Conservation (phyloP, 345 rosid species). For the Gossypium arboreum region DNA sequence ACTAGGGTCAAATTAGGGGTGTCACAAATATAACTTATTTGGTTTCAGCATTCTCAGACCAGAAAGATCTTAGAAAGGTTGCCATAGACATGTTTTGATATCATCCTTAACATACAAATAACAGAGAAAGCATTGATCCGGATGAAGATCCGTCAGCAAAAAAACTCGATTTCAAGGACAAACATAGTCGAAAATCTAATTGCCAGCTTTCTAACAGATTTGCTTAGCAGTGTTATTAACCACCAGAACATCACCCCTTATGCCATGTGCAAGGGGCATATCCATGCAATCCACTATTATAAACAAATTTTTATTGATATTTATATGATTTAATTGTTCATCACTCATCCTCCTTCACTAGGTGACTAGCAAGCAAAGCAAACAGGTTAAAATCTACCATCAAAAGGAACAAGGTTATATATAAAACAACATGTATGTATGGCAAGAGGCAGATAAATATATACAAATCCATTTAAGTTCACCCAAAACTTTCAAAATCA, state of each 20-base stretch:
- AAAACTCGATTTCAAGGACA: no score
- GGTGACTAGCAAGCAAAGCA: background rate
- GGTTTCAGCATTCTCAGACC: no score
- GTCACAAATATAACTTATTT: no score
- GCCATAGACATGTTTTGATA: no score
- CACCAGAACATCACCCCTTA: background rate
- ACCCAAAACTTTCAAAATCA: slow-evolving; percentile 1
- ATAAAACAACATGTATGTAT: background rate
- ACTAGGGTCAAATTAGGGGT: no score
- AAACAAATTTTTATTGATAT: background rate
- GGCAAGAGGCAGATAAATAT: background rate
- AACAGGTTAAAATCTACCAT: slow-evolving; percentile 1
- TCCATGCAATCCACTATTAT: background rate
- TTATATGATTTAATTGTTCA: background rate
- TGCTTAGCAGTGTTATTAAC: background rate
- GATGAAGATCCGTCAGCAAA: no score
- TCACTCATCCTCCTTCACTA: background rate
- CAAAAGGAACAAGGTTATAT: background rate
- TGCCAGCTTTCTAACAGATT: background rate
- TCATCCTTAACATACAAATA: no score
- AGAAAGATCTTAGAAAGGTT: no score
- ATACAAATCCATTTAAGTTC: background rate
- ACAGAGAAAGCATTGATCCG: no score
- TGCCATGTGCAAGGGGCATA: background rate
- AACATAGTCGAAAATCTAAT: background rate